Conservation (phyloP, 805 yeast genomes). For the Yamadazyma endophytica region DNA sequence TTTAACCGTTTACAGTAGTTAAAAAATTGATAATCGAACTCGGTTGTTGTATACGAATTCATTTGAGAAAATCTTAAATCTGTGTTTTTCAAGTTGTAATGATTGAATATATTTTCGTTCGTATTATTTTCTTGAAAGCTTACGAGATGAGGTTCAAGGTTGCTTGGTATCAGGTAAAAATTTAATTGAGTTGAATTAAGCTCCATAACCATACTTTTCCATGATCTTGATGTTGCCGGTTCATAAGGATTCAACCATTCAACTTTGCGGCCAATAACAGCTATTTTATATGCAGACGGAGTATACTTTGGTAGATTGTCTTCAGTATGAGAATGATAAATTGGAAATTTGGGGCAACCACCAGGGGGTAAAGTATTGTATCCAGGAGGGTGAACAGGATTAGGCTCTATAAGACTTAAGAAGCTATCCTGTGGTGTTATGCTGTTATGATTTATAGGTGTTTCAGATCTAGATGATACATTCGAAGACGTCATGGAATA, state of each 20-base stretch:
- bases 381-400: conserved; percentile 34
- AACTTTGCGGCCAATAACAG: conserved; percentile 56
- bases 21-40: conserved; percentile 24
- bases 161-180: conserved; percentile 45
- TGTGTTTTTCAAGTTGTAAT: not conserved
- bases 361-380: conserved; percentile 39
- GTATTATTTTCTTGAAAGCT: conserved; percentile 14
- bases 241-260: conserved; percentile 82
- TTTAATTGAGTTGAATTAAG: conserved; percentile 84
- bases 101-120: conserved; percentile 1
- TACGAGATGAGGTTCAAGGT: conserved; percentile 24
- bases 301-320: conserved; percentile 60
- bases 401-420: conserved; percentile 33
- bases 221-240: conserved; percentile 57
- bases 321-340: conserved; percentile 9
- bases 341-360: conserved; percentile 39
- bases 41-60: conserved; percentile 19
- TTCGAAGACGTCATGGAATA: too few species aligned
- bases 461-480: too few species aligned
- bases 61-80: conserved; percentile 2
- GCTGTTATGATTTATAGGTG: too few species aligned
- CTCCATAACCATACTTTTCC: conserved; percentile 69
- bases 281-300: conserved; percentile 61
- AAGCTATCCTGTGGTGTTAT: conserved; percentile 21
- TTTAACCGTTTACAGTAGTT: conserved; percentile 20